A percentile compares a stretch with the other conserved stretches of the same genome.
Conservation (phyloP, 2,329 filamentous ascomycete genomes). For the Rosellinia necatrix region DNA sequence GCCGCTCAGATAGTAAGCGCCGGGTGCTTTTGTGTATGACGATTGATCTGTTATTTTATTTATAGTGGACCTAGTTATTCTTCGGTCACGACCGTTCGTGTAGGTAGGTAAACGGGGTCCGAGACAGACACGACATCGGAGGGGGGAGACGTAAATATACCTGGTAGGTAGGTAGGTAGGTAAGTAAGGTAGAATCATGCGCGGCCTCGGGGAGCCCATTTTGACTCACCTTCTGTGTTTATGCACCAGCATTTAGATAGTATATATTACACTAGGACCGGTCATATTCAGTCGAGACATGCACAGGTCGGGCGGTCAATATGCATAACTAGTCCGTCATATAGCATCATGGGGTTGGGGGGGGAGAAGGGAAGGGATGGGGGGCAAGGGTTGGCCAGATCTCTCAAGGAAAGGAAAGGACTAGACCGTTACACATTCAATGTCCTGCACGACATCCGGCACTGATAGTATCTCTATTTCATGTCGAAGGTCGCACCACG, state of each 20-base stretch:
- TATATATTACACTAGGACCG: too few species aligned
- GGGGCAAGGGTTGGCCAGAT: slow-evolving; percentile 8
- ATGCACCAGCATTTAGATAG: too few species aligned
- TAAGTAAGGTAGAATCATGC: too few species aligned
- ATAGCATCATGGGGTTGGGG: slow-evolving; percentile 8
- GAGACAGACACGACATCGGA: background rate
- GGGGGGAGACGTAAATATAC: background rate
- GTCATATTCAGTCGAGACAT: slow-evolving; percentile 7
- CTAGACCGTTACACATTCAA: slow-evolving; percentile 9
- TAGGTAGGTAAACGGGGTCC: slow-evolving; percentile 9
- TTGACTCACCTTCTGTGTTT: too few species aligned
- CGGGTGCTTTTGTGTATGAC: background rate
- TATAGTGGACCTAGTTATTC: background rate
- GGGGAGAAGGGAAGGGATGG: background rate
- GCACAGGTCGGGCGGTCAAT: slow-evolving; percentile 11
- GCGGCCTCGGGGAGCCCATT: too few species aligned
- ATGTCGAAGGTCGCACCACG: too few species aligned
- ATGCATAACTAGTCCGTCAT: slow-evolving; percentile 14
- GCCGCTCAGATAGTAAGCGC: slow-evolving; percentile 18
- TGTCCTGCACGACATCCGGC: slow-evolving; percentile 25
- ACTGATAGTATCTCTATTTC: slow-evolving; percentile 2
- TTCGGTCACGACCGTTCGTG: background rate
- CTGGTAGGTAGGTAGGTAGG: background rate
- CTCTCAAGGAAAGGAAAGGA: slow-evolving; percentile 4
- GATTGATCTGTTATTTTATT: background rate